A percentile compares a stretch with the other conserved stretches of the same genome.
phyloP scores from a whole-genome alignment of 805 yeast species.

The Sugiyamaella mastotermitis region DNA sequence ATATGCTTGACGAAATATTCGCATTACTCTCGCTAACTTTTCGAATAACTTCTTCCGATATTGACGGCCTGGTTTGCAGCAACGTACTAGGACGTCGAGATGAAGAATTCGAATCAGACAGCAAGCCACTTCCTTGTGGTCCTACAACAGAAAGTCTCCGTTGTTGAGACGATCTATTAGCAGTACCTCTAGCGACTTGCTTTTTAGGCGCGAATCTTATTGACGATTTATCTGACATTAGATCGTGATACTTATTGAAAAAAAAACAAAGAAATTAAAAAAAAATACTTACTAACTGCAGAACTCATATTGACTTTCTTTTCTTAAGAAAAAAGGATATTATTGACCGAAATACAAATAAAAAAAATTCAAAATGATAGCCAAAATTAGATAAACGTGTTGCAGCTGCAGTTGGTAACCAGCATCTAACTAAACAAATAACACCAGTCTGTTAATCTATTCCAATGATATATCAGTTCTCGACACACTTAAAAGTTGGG shows the following conservation, averaged over 20 bases:
- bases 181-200: slow-evolving; percentile 22
- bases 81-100: background rate
- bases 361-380: no score
- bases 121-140: slow-evolving; percentile 3
- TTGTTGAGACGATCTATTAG: slow-evolving; percentile 13
- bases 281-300: slow-evolving; percentile 25
- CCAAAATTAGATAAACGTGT: no score
- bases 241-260: background rate
- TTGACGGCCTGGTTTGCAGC: no score
- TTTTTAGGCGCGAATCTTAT: slow-evolving; percentile 29
- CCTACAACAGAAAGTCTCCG: slow-evolving; percentile 22
- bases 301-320: no score
- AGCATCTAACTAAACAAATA: no score
- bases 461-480: no score
- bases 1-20: no score
- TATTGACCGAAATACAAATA: background rate
- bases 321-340: background rate
- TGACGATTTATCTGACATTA: slow-evolving; percentile 26
- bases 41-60: slow-evolving; percentile 5
- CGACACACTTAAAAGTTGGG: no score
- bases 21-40: background rate
- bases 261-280: background rate
- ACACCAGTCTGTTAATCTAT: no score
- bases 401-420: no score
- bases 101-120: background rate